phyloP scores from a whole-genome alignment of 805 yeast genomes.

The Wickerhamiella nectarea region DNA sequence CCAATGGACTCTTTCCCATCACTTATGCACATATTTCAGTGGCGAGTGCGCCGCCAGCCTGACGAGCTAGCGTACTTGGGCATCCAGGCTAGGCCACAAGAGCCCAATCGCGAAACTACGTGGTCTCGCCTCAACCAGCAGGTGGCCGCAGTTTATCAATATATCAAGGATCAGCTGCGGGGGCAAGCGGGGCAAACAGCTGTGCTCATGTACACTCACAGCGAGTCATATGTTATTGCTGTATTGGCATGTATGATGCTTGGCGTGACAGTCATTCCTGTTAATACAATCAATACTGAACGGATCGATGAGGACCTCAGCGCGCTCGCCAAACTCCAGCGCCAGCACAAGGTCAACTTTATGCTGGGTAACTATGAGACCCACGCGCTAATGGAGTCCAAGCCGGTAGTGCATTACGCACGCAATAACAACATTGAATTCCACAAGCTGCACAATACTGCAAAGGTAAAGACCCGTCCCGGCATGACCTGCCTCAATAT shows the following conservation, averaged over 20 bases:
- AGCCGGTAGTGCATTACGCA: constrained; percentile 45
- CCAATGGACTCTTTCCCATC: constrained; percentile 59
- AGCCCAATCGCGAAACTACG: constrained; percentile 36
- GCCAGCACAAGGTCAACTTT: constrained; percentile 56
- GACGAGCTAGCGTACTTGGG: constrained; percentile 63
- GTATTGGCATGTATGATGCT: constrained; percentile 74
- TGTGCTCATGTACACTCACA: constrained; percentile 68
- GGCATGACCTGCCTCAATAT: constrained; percentile 21
- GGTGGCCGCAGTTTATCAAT: constrained; percentile 59
- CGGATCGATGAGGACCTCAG: constrained; percentile 62
- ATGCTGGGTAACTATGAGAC: constrained; percentile 68
- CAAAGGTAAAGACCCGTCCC: constrained; percentile 34
- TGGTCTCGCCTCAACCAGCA: constrained; percentile 77
- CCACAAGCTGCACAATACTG: constrained; percentile 52
- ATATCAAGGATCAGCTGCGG: constrained; percentile 52
- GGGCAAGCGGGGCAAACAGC: constrained; percentile 59
- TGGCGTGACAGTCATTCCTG: constrained; percentile 67
- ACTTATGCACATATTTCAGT: constrained; percentile 60
- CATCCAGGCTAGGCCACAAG: constrained; percentile 32
- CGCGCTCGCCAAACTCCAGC: constrained; percentile 49
- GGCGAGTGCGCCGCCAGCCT: constrained; percentile 59
- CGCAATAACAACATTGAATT: constrained; percentile 32
- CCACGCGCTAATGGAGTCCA: constrained; percentile 54
- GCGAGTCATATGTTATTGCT: constrained; percentile 75
- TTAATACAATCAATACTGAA: constrained; percentile 54